A percentile compares a stretch with the other conserved stretches of the same genome.
phyloP scores from a whole-genome alignment of 2,329 filamentous ascomycete species.

The Aspergillus fischeri region DNA sequence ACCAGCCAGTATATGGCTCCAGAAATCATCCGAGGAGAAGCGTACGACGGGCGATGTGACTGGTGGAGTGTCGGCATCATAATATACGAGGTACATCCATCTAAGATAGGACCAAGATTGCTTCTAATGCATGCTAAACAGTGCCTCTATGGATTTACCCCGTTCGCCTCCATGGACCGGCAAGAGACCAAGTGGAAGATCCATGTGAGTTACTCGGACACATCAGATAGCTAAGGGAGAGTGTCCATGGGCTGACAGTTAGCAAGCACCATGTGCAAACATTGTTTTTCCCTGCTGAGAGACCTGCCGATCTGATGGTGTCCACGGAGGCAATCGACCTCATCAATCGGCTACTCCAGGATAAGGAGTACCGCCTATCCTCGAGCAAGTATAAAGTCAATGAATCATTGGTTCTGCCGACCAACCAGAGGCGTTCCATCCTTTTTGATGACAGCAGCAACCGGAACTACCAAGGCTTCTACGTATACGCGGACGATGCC shows the following conservation, averaged over 20 bases:
- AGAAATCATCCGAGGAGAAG: constrained; percentile 76
- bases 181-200: constrained; percentile 85
- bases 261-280: constrained; percentile 63
- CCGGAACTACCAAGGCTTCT: constrained; percentile 49
- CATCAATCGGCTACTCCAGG: constrained; percentile 66
- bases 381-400: constrained; percentile 69
- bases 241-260: constrained; percentile 13
- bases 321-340: constrained; percentile 72
- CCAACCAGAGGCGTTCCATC: constrained; percentile 27
- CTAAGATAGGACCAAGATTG: neutral
- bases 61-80: constrained; percentile 97
- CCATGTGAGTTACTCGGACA: constrained; percentile 50
- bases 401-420: constrained; percentile 45
- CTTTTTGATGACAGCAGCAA: constrained; percentile 28
- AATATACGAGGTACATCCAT: constrained; percentile 64
- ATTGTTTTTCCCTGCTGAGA: constrained; percentile 64
- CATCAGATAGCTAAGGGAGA: neutral
- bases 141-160: constrained; percentile 87
- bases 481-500: constrained; percentile 79
- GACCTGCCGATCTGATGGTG: constrained; percentile 52
- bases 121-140: constrained; percentile 23
- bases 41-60: constrained; percentile 90
- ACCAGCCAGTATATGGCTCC: constrained; percentile 99
- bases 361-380: constrained; percentile 72
- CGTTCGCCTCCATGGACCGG: constrained; percentile 77